Conservation (phyloP, 108 stramenopile genomes). For the Skeletonema menzelii region DNA sequence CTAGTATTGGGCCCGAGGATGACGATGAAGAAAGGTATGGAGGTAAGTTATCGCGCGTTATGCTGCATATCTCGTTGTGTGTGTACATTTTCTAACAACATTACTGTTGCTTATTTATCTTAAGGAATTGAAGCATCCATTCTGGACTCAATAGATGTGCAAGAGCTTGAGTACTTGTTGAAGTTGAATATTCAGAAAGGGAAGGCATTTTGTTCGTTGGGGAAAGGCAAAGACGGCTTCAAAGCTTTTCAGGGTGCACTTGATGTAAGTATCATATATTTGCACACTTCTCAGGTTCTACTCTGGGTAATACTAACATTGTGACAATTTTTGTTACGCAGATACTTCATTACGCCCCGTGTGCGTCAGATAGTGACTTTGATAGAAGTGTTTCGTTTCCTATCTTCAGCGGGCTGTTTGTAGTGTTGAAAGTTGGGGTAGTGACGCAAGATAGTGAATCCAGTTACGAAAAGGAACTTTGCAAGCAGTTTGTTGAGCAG, state of each 20-base stretch:
- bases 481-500: conserved; percentile 55
- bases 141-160: conserved; percentile 32
- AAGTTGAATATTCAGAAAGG: conserved; percentile 41
- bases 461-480: conserved; percentile 51
- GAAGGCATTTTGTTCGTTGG: conserved; percentile 32
- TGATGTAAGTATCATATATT: conserved; percentile 28
- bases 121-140: conserved; percentile 21
- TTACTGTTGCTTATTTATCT: background rate
- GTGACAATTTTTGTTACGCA: background rate
- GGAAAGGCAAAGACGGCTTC: conserved; percentile 26
- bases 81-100: background rate
- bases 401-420: conserved; percentile 60
- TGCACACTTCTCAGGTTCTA: background rate
- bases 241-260: conserved; percentile 40
- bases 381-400: conserved; percentile 69
- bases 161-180: conserved; percentile 40
- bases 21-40: conserved; percentile 17
- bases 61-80: background rate
- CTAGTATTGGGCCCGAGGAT: conserved; percentile 5
- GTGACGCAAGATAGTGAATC: conserved; percentile 49
- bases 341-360: conserved; percentile 45
- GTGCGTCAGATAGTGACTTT: conserved; percentile 20
- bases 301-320: background rate
- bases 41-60: conserved; percentile 8
- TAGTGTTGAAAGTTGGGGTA: conserved; percentile 49